Base-by-base conservation (phyloP, 495 filamentous ascomycete species). In the Choiromyces venosus region DNA sequence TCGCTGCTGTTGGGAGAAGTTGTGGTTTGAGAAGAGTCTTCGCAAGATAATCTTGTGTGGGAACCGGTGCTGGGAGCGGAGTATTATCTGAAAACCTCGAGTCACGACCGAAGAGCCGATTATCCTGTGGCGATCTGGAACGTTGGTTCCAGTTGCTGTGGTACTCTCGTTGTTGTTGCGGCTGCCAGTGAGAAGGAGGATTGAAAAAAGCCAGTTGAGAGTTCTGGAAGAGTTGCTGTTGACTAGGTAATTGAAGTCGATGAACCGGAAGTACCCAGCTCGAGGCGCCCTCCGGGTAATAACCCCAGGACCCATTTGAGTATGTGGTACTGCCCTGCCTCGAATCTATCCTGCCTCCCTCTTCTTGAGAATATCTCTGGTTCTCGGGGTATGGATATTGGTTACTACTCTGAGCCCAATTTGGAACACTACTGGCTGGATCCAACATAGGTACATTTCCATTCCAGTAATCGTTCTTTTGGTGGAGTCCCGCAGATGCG, bases 11-110 rank as follows among this genome's bases (percentile, higher is more conserved):
- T 1, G 76, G 56, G 0, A 85, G 75, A 0, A 39, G 40, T 36
- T 66, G 73, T 0, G 81, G 73, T 1, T 74, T 71, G 21, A 76
- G 35, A 29, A 78, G 80, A 2, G 84, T 78, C 0, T 69, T 76
- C 6, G 29, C 0, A 21, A 86, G 80, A 79, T 89, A 89, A 29
- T 67, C 68, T 0, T 68, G 21, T 0, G 83, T 83, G 0, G 87
- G 86, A 0, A 82, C 39, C 18, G 87, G 87, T 44, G 25, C 8
- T 21, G 67, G 65, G 64, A 71, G 67, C 6, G 37, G n/a, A 36
- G 33, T 18, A 33, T 33, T 18, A 33, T 29, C 12, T 16, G 52
- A 29, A 61, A 33, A 12, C 25, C 52, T 18, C 52, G 52, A 33
- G 25, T 0, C 25, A 29, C 9, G 52, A 29, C 1, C 52, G 3